A percentile compares a stretch with the other conserved stretches of the same genome.
Conservation (phyloP, 352 stramenopile species). For the Plasmopara halstedii region DNA sequence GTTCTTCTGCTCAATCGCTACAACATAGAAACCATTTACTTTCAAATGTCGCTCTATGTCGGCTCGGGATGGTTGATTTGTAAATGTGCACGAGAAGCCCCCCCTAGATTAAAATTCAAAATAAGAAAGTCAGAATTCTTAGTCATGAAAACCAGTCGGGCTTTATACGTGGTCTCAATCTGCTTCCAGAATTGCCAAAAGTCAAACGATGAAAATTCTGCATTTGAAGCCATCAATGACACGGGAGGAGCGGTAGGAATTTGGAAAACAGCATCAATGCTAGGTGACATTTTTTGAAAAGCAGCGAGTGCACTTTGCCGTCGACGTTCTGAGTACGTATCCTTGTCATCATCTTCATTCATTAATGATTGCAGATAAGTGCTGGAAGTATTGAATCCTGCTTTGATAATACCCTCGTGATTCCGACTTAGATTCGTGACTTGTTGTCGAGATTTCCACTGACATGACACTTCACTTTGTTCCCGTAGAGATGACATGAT, state of each 20-base stretch:
- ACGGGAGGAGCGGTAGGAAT: slow-evolving; percentile 58
- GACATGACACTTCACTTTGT: too few relatives aligned
- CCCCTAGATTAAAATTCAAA: slow-evolving; percentile 24
- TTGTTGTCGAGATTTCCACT: too few relatives aligned
- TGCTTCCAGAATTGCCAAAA: slow-evolving; percentile 51
- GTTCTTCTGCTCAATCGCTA: slow-evolving; percentile 44
- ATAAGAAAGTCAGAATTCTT: not conserved
- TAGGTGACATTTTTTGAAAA: slow-evolving; percentile 6
- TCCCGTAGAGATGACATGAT: too few relatives aligned
- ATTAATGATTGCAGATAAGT: slow-evolving; percentile 16
- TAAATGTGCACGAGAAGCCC: slow-evolving; percentile 66
- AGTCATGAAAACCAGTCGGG: not conserved
- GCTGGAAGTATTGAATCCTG: slow-evolving; percentile 14
- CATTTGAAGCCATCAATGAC: slow-evolving; percentile 38
- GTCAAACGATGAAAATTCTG: slow-evolving; percentile 8
- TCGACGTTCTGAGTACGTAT: slow-evolving; percentile 5
- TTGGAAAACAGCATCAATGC: not conserved
- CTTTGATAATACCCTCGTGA: slow-evolving; percentile 5
- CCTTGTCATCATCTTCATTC: slow-evolving; percentile 12
- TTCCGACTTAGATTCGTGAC: too few relatives aligned
- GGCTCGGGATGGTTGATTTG: slow-evolving; percentile 36
- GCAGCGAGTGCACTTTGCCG: slow-evolving; percentile 5
- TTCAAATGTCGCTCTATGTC: slow-evolving; percentile 42
- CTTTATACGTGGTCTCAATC: slow-evolving; percentile 55
- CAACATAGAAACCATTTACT: slow-evolving; percentile 44